Evolutionary conservation across 306 rosid genomes (phyloP).

Genomic region (Cicer pinnatifidum): DNA sequence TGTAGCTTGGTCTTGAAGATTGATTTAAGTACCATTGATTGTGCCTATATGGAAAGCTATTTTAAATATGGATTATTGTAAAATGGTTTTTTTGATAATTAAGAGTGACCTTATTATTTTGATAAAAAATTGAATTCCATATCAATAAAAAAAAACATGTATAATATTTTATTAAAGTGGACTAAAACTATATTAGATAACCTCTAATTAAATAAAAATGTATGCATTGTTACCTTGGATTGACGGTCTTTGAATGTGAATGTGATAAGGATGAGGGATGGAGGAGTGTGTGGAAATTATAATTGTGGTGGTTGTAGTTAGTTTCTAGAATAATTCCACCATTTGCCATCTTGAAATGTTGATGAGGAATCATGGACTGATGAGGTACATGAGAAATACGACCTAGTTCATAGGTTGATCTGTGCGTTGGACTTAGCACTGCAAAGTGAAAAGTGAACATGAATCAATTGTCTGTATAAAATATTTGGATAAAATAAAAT

Average conservation of each 20-base stretch:
- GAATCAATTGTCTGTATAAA: slow-evolving; percentile 11
- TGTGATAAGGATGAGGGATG: slow-evolving; percentile 43
- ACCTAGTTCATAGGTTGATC: slow-evolving; percentile 41
- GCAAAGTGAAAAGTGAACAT: slow-evolving; percentile 17
- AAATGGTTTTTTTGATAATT: not conserved
- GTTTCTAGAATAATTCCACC: slow-evolving; percentile 59
- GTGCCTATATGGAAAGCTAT: slow-evolving; percentile 41
- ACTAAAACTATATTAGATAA: too few species aligned
- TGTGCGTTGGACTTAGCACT: slow-evolving; percentile 49
- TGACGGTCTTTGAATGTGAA: slow-evolving; percentile 43
- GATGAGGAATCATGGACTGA: slow-evolving; percentile 47
- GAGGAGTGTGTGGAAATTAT: slow-evolving; percentile 43
- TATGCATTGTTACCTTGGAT: slow-evolving; percentile 48
- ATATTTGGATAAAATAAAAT: not conserved
- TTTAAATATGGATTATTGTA: not conserved
- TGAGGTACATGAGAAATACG: slow-evolving; percentile 34
- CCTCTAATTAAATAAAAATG: too few species aligned
- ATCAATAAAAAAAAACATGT: too few species aligned
- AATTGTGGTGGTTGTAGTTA: slow-evolving; percentile 35
- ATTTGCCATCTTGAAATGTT: slow-evolving; percentile 59
- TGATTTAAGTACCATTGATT: slow-evolving; percentile 50
- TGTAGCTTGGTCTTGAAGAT: slow-evolving; percentile 41
- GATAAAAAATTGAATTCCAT: too few species aligned
- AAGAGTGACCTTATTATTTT: too few species aligned
- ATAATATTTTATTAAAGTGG: too few species aligned